Evolutionary conservation across 2,329 filamentous ascomycete genomes (phyloP), one percentile per base, ranked within the genome.

Genomic region (Stagonosporopsis vannaccii): DNA sequence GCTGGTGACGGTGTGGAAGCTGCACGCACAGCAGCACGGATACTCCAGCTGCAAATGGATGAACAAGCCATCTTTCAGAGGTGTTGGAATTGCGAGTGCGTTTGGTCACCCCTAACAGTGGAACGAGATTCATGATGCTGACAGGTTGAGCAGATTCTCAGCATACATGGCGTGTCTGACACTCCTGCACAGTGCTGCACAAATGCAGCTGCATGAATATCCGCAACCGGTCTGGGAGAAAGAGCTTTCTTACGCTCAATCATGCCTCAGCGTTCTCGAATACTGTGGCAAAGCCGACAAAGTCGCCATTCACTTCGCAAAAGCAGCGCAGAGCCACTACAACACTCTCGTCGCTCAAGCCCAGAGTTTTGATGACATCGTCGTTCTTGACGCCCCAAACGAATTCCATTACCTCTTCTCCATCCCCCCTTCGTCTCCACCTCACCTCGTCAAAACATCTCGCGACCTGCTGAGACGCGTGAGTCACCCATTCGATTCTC

Each of bases 11-110:
- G 43, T 23, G 15, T 46, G 20, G 11, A 25, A 17, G 30, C 43
- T 35, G 43, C 43, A 35, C 43, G 43, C 20, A 46, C 32, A 6
- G 22, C 32, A 23, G 19, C 43, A 25, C 32, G 23, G 15, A 47
- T 47, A 17, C 44, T 37, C 5, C 44, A 37, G 15, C 22, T 47
- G 33, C 44, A 47, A 9, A 25, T 37, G 32, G 44, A 36, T 11
- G 44, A 47, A 15, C 3, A 15, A 5, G 23, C 32, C 22, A 47
- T 47, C n/a, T 47, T 19, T 19, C 44, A 47, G 22, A 37, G 44
- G 19, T 47, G 44, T 6, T 47, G 44, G 32, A 35, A 32, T n/a
- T 47, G 33, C 44, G 32, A 26, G 44, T 47, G 8, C n/a, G 33
- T 37, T 6, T 13, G 3, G n/a, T 5, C 32, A 13, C 13, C 13